Percentiles rank a stretch among this genome's conserved stretches.
Evolutionary conservation across 257 asterid genomes (phyloP).

Genomic region (Nicotiana paniculata): DNA sequence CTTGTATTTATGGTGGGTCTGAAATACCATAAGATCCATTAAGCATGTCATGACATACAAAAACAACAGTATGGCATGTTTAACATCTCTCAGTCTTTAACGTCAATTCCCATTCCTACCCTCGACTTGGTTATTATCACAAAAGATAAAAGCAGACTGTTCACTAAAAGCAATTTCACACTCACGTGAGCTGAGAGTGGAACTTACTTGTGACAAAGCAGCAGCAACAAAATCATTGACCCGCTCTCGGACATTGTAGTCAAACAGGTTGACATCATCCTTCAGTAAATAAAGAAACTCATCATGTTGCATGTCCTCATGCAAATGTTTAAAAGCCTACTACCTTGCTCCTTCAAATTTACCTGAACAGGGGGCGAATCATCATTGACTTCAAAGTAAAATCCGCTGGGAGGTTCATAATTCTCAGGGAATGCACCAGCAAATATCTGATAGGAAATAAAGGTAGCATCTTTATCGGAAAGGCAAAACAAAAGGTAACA

Average conservation of each 20-base stretch:
- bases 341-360: not conserved
- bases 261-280: conserved; percentile 70
- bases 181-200: not conserved
- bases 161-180: not conserved
- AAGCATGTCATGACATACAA: not conserved
- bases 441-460: conserved; percentile 55
- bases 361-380: conserved; percentile 86
- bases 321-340: conserved; percentile 8
- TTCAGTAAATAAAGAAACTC: conserved; percentile 23
- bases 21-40: not conserved
- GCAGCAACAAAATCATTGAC: conserved; percentile 91
- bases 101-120: not conserved
- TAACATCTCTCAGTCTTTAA: not conserved
- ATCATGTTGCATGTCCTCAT: conserved; percentile 17
- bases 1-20: not conserved
- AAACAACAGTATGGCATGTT: not conserved
- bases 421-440: conserved; percentile 89
- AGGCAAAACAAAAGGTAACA: not conserved
- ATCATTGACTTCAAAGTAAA: conserved; percentile 76
- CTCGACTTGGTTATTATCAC: not conserved
- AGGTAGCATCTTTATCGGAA: not conserved
- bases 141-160: not conserved
- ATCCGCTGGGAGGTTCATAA: conserved; percentile 85
- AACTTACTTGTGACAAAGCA: conserved; percentile 64
- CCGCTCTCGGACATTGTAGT: conserved; percentile 90